Base-by-base conservation (phyloP, 441 rosid species). In the Cnidoscolus chayamansa region DNA sequence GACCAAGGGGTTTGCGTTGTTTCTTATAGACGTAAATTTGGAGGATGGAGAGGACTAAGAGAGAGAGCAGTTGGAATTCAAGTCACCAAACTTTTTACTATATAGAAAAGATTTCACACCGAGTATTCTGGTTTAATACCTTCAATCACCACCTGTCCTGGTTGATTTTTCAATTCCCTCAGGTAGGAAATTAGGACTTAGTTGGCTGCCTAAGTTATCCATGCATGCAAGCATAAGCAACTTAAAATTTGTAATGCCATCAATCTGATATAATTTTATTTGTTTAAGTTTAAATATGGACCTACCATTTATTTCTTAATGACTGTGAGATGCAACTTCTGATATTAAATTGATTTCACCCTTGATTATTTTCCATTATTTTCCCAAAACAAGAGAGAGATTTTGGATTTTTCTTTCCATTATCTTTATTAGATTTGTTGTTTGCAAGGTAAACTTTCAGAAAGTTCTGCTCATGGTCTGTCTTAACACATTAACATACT, bases 391-490 rank as follows among this genome's bases (percentile, higher is more conserved):
- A 45, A 51, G 67, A 2, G 16, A 57, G 37, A 56, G 12, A 9
- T 68, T 56, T 7, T 2, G 9, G 35, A 31, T 61, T 11, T 65
- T 35, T 54, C 82, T 87, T 75, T 69, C 90, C 7, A 90, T 92
- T 72, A 80, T 84, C 93, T 64, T 87, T 90, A 78, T 82, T 89
- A 30, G 80, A 72, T 57, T 56, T 69, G 57, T 96, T 90, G 71
- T 96, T 97, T 63, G 90, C 94, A 81, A 86, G 91, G 98, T 89
- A 76, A 70, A 55, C 40, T 72, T 74, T 19, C 47, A 15, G 32
- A 59, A 58, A 47, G 58, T 49, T 48, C 1, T 2, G 11, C 50
- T 9, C 53, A 54, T 47, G 13, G 13, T 47, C 55, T 54, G 12
- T 25, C 30, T 45, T 10, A 25, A 61, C 13, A 55, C 53, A 25